A percentile compares a stretch with the other conserved stretches of the same genome.
Conservation (phyloP, 148 eudicot species). For the Euryodendron excelsum region DNA sequence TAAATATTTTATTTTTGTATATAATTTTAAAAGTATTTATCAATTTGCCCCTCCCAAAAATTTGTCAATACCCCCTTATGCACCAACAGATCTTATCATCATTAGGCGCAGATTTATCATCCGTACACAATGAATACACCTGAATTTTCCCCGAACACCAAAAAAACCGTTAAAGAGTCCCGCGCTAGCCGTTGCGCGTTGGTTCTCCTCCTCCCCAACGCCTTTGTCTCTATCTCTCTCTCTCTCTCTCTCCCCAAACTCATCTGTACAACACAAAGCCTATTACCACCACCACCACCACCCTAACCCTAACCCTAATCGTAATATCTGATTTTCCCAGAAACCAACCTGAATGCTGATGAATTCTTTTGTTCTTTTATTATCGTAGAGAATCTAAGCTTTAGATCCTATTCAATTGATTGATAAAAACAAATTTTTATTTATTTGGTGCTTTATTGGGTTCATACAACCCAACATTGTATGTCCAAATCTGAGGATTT, state of each 20-base stretch:
- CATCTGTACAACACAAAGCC: background rate
- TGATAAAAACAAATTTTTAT: background rate
- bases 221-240: background rate
- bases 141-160: background rate
- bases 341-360: background rate
- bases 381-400: background rate
- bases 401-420: background rate
- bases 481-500: slow-evolving; percentile 4
- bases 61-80: too few relatives aligned
- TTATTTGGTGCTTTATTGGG: too few relatives aligned
- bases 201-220: too few relatives aligned
- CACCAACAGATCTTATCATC: too few relatives aligned
- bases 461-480: slow-evolving; percentile 1
- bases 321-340: background rate
- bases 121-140: background rate
- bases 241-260: background rate
- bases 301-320: slow-evolving; percentile 8
- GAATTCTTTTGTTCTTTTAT: background rate
- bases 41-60: too few relatives aligned
- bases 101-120: too few relatives aligned
- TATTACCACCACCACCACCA: background rate
- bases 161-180: slow-evolving; percentile 11
- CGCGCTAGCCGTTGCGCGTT: slow-evolving; percentile 4
- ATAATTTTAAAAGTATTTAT: too few relatives aligned
- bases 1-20: too few relatives aligned